Percentiles rank a stretch among this genome's conserved stretches.
These are phyloP conservation scores for Beauveria scarabaeidicola DNA, from an alignment of 2,329 filamentous ascomycete species.

Conservation along the genomic window DNA sequence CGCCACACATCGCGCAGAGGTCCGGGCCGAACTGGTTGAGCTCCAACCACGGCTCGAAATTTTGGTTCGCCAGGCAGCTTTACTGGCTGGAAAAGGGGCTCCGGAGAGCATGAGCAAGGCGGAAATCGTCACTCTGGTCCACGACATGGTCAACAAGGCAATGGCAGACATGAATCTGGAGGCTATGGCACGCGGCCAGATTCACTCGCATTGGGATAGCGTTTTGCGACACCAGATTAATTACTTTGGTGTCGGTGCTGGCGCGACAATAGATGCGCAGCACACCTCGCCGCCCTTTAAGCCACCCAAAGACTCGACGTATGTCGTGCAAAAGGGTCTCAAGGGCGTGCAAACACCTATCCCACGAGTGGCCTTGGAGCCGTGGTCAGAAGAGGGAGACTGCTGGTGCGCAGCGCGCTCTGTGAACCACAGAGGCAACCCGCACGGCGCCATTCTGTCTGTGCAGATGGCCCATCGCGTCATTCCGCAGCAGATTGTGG, in stretches of 20 bases:
- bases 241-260: slow-evolving; percentile 59
- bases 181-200: slow-evolving; percentile 37
- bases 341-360: slow-evolving; percentile 13
- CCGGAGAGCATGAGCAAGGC: slow-evolving; percentile 27
- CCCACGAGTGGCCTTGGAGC: slow-evolving; percentile 48
- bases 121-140: slow-evolving; percentile 34
- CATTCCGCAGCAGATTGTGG: slow-evolving; percentile 58
- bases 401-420: slow-evolving; percentile 69
- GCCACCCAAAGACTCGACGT: slow-evolving; percentile 14
- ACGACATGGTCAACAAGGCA: slow-evolving; percentile 33
- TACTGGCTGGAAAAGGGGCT: slow-evolving; percentile 18
- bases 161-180: slow-evolving; percentile 38
- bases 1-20: slow-evolving; percentile 27
- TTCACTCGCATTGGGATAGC: slow-evolving; percentile 34
- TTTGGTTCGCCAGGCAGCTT: slow-evolving; percentile 24
- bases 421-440: slow-evolving; percentile 30
- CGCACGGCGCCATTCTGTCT: slow-evolving; percentile 54
- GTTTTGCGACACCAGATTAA: slow-evolving; percentile 55
- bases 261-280: slow-evolving; percentile 53
- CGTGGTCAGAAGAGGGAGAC: slow-evolving; percentile 73
- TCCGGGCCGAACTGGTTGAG: slow-evolving; percentile 32
- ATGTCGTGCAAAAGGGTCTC: slow-evolving; percentile 16
- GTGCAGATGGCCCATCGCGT: slow-evolving; percentile 52
- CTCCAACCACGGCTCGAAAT: slow-evolving; percentile 28
- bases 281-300: slow-evolving; percentile 53